These are phyloP conservation scores for Penicillium riverlandense DNA, from an alignment of 495 filamentous ascomycete species.

Conservation along the genomic window DNA sequence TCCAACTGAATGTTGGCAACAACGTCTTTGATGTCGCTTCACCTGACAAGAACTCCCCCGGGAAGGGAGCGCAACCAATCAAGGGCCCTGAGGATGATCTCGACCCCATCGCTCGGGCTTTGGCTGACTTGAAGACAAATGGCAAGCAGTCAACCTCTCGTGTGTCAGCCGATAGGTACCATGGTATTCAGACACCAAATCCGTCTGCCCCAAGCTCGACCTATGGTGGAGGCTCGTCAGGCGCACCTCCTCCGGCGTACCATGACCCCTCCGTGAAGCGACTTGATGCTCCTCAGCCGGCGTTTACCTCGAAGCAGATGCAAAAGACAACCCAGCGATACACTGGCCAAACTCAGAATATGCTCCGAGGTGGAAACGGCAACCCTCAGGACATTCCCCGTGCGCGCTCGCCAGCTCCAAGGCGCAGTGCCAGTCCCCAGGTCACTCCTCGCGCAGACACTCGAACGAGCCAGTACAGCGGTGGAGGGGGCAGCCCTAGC, in stretches of 20 bases:
- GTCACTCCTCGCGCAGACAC: slow-evolving; percentile 29
- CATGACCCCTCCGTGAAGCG: slow-evolving; percentile 64
- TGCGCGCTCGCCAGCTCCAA: slow-evolving; percentile 43
- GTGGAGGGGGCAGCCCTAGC: slow-evolving; percentile 25
- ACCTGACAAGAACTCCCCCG: slow-evolving; percentile 48
- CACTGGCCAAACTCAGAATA: slow-evolving; percentile 69
- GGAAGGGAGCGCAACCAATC: slow-evolving; percentile 25
- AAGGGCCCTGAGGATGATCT: slow-evolving; percentile 42
- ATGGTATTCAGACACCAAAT: slow-evolving; percentile 57
- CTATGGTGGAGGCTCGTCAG: slow-evolving; percentile 48
- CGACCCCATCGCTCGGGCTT: slow-evolving; percentile 87
- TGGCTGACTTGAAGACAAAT: slow-evolving; percentile 87
- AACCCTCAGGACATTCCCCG: slow-evolving; percentile 38
- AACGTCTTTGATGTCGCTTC: slow-evolving; percentile 97
- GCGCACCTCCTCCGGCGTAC: slow-evolving; percentile 67
- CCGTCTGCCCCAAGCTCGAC: slow-evolving; percentile 67
- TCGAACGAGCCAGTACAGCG: slow-evolving; percentile 33
- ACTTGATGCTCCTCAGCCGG: slow-evolving; percentile 83
- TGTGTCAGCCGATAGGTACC: slow-evolving; percentile 87
- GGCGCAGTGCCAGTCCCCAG: slow-evolving; percentile 49
- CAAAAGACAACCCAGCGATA: slow-evolving; percentile 85
- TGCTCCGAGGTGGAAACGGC: slow-evolving; percentile 55
- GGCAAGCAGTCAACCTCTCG: slow-evolving; percentile 68
- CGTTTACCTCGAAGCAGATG: slow-evolving; percentile 89
- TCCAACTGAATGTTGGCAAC: slow-evolving; percentile 92